phyloP scores from a whole-genome alignment of 345 rosid genomes.

The Fremontodendron californicum region DNA sequence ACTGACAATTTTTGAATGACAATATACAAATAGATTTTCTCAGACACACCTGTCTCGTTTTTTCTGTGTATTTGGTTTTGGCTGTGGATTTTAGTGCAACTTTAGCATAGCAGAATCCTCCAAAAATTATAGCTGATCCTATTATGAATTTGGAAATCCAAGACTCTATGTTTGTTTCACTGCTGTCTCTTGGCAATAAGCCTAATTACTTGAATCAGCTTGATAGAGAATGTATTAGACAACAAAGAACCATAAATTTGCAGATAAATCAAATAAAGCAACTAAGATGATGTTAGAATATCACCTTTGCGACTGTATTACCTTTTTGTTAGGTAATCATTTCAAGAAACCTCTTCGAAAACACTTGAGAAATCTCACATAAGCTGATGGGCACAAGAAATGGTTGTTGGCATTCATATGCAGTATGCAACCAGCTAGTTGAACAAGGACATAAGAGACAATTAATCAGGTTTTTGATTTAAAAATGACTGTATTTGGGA shows the following conservation, averaged over 20 bases:
- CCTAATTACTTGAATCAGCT: constrained; percentile 4
- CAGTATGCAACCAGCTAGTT: not conserved
- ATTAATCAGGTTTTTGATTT: not conserved
- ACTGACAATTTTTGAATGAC: not conserved
- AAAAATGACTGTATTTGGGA: not conserved
- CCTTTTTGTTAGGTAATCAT: not conserved
- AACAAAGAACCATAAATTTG: not conserved
- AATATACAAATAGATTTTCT: constrained; percentile 3
- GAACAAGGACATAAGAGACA: not conserved
- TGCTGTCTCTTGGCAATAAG: not conserved
- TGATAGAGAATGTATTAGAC: not conserved
- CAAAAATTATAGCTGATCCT: not conserved
- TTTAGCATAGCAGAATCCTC: not conserved
- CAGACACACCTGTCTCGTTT: not conserved
- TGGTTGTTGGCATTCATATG: not conserved
- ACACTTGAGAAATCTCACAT: not conserved
- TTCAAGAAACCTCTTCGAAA: not conserved
- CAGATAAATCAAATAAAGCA: not conserved
- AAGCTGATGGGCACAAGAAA: not conserved
- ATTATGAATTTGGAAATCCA: not conserved
- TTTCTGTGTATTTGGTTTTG: not conserved
- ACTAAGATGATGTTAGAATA: not conserved
- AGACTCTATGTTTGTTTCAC: not conserved
- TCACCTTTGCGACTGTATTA: not conserved
- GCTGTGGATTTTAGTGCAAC: not conserved